Percentiles rank a stretch among this genome's conserved stretches.
Conservation (phyloP, 345 rosid genomes). For the Diplotaxis tenuifolia region DNA sequence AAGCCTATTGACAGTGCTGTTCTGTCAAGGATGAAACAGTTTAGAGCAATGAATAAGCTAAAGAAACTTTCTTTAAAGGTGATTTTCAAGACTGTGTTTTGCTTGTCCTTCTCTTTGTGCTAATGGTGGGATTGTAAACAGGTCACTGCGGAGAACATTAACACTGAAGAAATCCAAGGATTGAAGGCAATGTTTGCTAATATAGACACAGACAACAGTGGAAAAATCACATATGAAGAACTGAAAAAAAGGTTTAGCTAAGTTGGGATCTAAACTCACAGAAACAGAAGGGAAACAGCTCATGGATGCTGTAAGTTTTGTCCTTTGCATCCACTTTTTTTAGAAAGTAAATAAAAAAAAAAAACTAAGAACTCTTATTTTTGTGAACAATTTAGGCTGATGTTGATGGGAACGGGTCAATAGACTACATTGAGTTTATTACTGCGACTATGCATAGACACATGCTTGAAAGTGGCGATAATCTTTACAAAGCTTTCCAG, state of each 20-base stretch:
- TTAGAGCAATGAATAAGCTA: background rate
- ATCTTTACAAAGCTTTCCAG: slow-evolving; percentile 85
- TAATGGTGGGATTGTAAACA: background rate
- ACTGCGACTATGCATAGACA: slow-evolving; percentile 93
- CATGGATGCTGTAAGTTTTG: background rate
- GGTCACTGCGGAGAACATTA: background rate
- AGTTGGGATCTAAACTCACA: background rate
- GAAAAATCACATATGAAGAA: background rate
- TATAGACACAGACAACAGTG: background rate
- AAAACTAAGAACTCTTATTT: background rate
- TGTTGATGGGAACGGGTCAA: slow-evolving; percentile 68
- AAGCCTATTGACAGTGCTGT: background rate
- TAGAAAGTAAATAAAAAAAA: too few species aligned
- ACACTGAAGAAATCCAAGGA: background rate
- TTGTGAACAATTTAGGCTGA: background rate
- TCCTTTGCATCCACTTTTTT: background rate
- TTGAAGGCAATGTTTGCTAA: background rate
- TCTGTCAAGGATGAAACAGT: background rate
- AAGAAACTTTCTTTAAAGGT: background rate
- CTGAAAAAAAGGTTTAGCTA: background rate
- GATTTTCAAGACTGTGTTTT: background rate
- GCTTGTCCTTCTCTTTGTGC: background rate
- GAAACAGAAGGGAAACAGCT: background rate
- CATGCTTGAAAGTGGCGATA: slow-evolving; percentile 77
- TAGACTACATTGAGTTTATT: slow-evolving; percentile 92